Conservation (phyloP, 1,139 yeast genomes). For the Pichia sp. region DNA sequence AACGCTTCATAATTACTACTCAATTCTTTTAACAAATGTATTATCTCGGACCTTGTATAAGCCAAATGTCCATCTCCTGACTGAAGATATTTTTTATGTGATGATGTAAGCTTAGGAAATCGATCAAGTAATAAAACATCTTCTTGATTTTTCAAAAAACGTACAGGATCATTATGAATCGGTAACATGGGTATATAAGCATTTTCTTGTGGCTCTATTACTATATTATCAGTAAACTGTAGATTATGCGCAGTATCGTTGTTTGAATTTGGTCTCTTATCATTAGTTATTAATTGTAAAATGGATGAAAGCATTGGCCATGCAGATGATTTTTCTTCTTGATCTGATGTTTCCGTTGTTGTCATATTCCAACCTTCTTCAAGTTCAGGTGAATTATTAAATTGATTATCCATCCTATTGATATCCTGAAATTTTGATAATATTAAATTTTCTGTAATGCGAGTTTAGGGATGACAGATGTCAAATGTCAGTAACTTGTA, state of each 20-base stretch:
- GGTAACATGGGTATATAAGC: constrained; percentile 4
- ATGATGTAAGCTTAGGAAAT: constrained; percentile 25
- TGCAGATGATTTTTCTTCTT: neutral
- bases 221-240: neutral
- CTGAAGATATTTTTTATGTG: constrained; percentile 28
- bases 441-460: no score
- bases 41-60: constrained; percentile 27
- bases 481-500: no score
- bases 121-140: constrained; percentile 24
- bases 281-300: constrained; percentile 1
- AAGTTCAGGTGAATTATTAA: neutral
- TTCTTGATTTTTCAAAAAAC: constrained; percentile 32
- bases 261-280: neutral
- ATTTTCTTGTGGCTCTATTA: neutral
- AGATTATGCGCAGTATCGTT: no score
- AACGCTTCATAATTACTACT: constrained; percentile 42
- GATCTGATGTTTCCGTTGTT: neutral
- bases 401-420: no score
- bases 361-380: neutral
- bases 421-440: no score
- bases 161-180: constrained; percentile 29
- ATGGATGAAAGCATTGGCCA: constrained; percentile 10
- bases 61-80: constrained; percentile 34
- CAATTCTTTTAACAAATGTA: constrained; percentile 32
- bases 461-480: no score